Percentiles rank a stretch among this genome's conserved stretches.
Conservation (phyloP, 192 early-diverging fungal genomes). For the Lobosporangium transversale region DNA sequence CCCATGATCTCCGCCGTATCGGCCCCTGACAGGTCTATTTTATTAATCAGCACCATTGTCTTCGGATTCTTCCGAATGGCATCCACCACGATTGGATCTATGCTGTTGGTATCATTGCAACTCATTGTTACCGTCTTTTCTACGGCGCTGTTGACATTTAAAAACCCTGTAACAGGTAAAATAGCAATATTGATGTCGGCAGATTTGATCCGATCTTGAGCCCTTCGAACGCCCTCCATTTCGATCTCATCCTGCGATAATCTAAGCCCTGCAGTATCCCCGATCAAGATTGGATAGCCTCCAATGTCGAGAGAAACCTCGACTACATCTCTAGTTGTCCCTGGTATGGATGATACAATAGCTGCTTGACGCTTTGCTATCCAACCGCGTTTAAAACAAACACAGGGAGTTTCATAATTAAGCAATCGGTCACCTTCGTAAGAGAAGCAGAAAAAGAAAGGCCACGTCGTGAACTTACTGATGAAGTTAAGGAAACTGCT, state of each 20-base stretch:
- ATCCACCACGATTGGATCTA: constrained; percentile 51
- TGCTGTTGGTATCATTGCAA: neutral
- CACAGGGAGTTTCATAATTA: neutral
- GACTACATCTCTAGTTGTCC: constrained; percentile 81
- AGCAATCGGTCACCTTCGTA: no score
- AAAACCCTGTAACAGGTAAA: constrained; percentile 54
- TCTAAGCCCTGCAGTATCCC: constrained; percentile 78
- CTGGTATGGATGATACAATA: constrained; percentile 77
- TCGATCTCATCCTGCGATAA: constrained; percentile 69
- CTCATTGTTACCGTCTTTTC: neutral
- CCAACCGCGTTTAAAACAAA: no score
- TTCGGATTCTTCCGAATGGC: constrained; percentile 56
- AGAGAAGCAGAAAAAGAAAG: no score
- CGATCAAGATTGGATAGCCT: constrained; percentile 79
- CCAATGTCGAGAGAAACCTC: constrained; percentile 78
- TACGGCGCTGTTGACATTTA: neutral
- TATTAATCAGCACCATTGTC: constrained; percentile 73
- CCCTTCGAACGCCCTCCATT: constrained; percentile 72
- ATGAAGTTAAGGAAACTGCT: constrained; percentile 76
- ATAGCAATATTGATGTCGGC: constrained; percentile 79
- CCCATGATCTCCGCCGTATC: constrained; percentile 1
- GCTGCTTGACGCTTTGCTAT: constrained; percentile 77
- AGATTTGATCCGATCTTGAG: constrained; percentile 56
- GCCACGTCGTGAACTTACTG: no score
- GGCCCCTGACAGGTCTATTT: constrained; percentile 58